Percentiles rank a stretch among this genome's conserved stretches.
phyloP scores from a whole-genome alignment of 352 stramenopile species.

The Phytophthora agathidicida region DNA sequence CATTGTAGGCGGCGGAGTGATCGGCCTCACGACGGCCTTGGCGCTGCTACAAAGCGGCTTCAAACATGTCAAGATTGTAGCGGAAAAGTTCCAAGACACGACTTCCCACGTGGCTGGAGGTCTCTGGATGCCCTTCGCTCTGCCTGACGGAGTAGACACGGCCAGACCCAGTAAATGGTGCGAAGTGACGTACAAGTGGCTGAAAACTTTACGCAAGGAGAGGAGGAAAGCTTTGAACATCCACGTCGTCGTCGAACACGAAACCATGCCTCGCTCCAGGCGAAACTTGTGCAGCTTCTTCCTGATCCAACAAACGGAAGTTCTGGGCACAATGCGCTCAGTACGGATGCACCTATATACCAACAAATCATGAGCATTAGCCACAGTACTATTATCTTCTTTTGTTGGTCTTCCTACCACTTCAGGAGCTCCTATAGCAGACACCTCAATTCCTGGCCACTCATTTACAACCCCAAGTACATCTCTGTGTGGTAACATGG shows the following conservation, averaged over 20 bases:
- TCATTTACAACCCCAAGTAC: constrained; percentile 65
- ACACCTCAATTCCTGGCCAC: no score
- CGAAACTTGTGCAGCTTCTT: no score
- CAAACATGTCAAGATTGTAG: constrained; percentile 50
- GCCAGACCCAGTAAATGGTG: constrained; percentile 60
- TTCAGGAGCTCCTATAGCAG: no score
- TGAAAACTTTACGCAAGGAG: constrained; percentile 39
- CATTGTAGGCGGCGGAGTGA: constrained; percentile 70
- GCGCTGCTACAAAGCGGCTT: constrained; percentile 68
- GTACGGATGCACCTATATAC: no score
- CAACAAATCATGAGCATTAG: no score
- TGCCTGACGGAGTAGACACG: constrained; percentile 45
- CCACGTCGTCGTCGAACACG: constrained; percentile 60
- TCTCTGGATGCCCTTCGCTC: constrained; percentile 75
- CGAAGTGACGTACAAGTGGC: constrained; percentile 65
- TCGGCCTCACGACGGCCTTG: constrained; percentile 70
- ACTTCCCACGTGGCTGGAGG: constrained; percentile 72
- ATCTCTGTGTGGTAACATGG: constrained; percentile 1
- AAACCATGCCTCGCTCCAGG: no score
- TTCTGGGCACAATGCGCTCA: no score
- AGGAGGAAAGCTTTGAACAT: constrained; percentile 53
- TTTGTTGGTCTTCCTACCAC: no score
- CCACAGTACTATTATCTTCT: no score
- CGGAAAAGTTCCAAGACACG: constrained; percentile 58
- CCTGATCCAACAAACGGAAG: no score